Evolutionary conservation across 225 moss, liverwort and hornwort genomes (phyloP), one percentile per base, ranked within the genome.

Genomic region (Physcomitrellopsis africana): DNA sequence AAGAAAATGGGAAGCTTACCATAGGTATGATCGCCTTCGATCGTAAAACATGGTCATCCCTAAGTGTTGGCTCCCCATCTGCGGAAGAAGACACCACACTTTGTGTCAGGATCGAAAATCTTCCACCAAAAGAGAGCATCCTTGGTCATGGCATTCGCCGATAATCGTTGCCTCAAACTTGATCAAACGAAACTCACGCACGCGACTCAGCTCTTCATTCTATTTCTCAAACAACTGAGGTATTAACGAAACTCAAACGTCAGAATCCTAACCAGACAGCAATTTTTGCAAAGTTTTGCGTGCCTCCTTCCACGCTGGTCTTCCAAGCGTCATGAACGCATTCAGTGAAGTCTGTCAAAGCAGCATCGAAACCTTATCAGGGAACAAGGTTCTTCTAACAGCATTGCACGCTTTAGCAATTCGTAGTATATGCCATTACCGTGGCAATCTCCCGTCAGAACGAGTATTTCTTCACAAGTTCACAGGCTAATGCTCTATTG

Each of bases 251-350:
- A 37, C 61, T 9, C 13, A 58, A 46, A 20, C 1, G 9, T 32
- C 27, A 43, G 9, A 22, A 1, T 23, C 60, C 43, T 54, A 76
- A 97, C 97, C 94, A 17, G 94, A 93, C 11, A 99, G 71, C 60
- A 99, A 72, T 60, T 86, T 93, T 42, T 99, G 94, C 60, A 99
- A 60, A 11, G 90, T 92, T 63, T 82, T 73, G 24, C 97, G 87
- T 14, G 92, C 93, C 79, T 99, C 93, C 77, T 91, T 93, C 97
- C 97, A 97, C 7, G 92, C 93, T 62, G 90, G 91, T 84, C 91
- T 86, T 60, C 97, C 94, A 45, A 97, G 87, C 32, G 91, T 86
- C 94, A 97, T 97, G 75, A 94, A 97, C 12, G 87, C 74, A 77
- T 97, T 94, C 42, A 94, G 82, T 8, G 94, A 90, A 67, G 85